A percentile compares a stretch with the other conserved stretches of the same genome.
These are phyloP conservation scores for Colletotrichum sp. DNA, from an alignment of 2,329 filamentous ascomycete species.

Conservation along the genomic window DNA sequence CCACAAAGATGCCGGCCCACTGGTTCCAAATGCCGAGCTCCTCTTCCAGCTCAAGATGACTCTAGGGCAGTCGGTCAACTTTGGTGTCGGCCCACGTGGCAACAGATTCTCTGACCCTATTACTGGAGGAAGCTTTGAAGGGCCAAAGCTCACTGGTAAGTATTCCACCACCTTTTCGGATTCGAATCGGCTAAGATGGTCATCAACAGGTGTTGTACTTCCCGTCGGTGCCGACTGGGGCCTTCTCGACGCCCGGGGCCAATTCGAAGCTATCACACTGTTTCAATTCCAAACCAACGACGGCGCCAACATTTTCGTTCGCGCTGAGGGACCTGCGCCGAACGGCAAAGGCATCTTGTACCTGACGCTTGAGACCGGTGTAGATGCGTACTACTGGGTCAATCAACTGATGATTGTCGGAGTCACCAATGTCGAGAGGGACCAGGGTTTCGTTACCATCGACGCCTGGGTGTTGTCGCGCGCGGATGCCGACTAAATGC, in stretches of 20 bases:
- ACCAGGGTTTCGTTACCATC: neutral
- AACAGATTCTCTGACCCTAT: neutral
- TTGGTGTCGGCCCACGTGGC: neutral
- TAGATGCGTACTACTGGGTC: neutral
- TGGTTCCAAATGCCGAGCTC: neutral
- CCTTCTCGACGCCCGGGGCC: neutral
- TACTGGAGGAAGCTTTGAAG: neutral
- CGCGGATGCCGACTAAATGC: neutral
- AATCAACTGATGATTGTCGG: neutral
- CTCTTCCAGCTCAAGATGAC: neutral
- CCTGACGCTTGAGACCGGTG: neutral
- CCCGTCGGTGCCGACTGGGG: neutral
- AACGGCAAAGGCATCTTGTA: neutral
- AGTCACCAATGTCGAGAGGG: neutral
- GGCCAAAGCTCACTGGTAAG: neutral
- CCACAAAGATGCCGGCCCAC: neutral
- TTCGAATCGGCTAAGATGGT: fast-evolving
- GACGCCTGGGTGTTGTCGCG: neutral
- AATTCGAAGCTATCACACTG: neutral
- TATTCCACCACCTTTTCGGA: fast-evolving
- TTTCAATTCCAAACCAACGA: neutral
- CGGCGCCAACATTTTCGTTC: neutral
- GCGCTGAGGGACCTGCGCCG: neutral
- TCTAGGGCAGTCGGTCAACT: neutral
- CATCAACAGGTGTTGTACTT: neutral